Base-by-base conservation (phyloP, 2,329 filamentous ascomycete genomes). In the Microcyclosporella mali region DNA sequence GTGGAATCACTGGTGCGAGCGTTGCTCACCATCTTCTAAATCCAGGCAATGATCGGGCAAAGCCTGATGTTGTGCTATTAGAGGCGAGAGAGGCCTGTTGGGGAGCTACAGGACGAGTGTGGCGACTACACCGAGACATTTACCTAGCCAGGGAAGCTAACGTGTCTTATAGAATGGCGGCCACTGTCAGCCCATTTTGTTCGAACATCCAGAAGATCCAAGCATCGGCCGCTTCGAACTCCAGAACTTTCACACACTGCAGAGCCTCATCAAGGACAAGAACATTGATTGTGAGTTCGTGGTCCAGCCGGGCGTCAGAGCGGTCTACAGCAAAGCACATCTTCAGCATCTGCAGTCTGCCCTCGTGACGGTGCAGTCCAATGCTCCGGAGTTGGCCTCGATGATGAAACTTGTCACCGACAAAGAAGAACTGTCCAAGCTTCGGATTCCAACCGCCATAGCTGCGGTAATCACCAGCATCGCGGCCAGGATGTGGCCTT, bases 31-130 rank as follows among this genome's bases (percentile, higher is more conserved):
- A 78, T 57, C 68, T 39, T 48, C 58, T 47, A 7, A 45, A 46
- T 2, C 41, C 46, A 12, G 63, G 74, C 67, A 57, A 71, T 68
- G 43, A 67, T 49, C 50, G 62, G 45, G 57, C 66, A 30, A 68
- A 71, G 4, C 66, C 73, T 45, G 70, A 66, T n/a, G 74, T 88
- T 6, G 70, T 89, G 4, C 74, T 89, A 69, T 70, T 90, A 4
- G 85, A 90, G 65, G 85, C 85, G 11, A 73, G 85, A 55, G 85
- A 89, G 68, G 84, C 81, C 3, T 89, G 85, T 58, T 88, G 78
- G 77, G 85, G 85, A 14, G 85, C 85, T n/a, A 90, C 85, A 1
- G 85, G 85, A n/a, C 69, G 85, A 58, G 82, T 85, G 58, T 71
- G 30, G n/a, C 6, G 11, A 12, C 27, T 29, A 29, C n/a, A n/a